Evolutionary conservation across 768 basidiomycete species (phyloP).

Genomic region (Phylloporus sp.): DNA sequence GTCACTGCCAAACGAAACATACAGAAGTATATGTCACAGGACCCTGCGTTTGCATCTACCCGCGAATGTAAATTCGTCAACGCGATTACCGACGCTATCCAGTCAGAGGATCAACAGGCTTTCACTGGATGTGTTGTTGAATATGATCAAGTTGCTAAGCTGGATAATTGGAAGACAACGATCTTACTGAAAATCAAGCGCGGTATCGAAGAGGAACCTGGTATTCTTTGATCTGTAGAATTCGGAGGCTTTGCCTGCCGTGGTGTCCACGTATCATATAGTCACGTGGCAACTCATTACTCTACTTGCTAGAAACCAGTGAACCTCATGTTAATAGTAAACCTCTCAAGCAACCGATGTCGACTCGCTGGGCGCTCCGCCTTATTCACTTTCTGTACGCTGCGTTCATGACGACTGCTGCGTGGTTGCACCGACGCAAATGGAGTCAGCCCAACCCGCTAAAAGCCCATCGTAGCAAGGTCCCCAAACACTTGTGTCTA

Average conservation of each 20-base stretch:
- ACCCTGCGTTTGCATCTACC: conserved; percentile 81
- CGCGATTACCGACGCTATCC: conserved; percentile 73
- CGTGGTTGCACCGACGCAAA: conserved; percentile 38
- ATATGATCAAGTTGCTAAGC: conserved; percentile 86
- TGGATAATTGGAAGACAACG: conserved; percentile 95
- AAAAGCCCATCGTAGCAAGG: conserved; percentile 47
- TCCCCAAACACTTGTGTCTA: conserved; percentile 66
- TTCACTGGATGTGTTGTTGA: conserved; percentile 87
- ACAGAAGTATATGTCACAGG: conserved; percentile 72
- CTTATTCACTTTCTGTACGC: conserved; percentile 59
- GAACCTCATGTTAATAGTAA: conserved; percentile 5
- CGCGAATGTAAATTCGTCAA: conserved; percentile 89
- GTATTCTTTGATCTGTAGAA: conserved; percentile 24
- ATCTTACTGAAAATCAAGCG: conserved; percentile 91
- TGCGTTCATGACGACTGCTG: conserved; percentile 37
- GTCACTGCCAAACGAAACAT: conserved; percentile 81
- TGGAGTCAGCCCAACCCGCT: conserved; percentile 45
- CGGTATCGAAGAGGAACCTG: conserved; percentile 58
- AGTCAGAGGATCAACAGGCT: conserved; percentile 62
- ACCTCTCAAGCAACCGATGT: conserved; percentile 26
- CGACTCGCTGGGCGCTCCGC: conserved; percentile 47
- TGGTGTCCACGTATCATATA: conserved; percentile 19
- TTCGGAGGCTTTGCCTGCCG: neutral
- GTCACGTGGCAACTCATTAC: conserved; percentile 20
- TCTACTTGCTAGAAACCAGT: neutral